Evolutionary conservation across 805 yeast species (phyloP).

Genomic region (Saturnispora zaruensis): DNA sequence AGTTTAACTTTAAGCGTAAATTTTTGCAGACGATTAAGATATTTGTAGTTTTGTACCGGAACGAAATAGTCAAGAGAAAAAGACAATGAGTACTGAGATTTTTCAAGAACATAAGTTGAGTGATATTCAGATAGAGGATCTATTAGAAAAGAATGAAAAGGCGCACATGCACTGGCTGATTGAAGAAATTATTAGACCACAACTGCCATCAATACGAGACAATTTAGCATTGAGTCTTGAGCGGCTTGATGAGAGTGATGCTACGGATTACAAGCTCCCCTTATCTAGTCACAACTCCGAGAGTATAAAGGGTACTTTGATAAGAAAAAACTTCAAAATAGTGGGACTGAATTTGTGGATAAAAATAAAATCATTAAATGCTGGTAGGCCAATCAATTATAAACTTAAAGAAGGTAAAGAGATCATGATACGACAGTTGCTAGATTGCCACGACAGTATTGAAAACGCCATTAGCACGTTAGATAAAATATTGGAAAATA

Average conservation of each 20-base stretch:
- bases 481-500: slow-evolving; percentile 27
- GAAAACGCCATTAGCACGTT: slow-evolving; percentile 38
- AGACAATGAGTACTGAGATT: slow-evolving; percentile 22
- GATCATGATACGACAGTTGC: slow-evolving; percentile 35
- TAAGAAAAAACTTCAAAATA: slow-evolving; percentile 46
- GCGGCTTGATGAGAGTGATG: slow-evolving; percentile 30
- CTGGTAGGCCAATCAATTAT: slow-evolving; percentile 32
- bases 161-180: slow-evolving; percentile 41
- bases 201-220: slow-evolving; percentile 38
- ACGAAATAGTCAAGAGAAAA: background rate
- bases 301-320: slow-evolving; percentile 50
- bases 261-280: slow-evolving; percentile 45
- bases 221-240: slow-evolving; percentile 34
- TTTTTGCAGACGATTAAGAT: background rate
- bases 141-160: slow-evolving; percentile 10
- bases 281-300: slow-evolving; percentile 47
- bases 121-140: slow-evolving; percentile 4
- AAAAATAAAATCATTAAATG: slow-evolving; percentile 32
- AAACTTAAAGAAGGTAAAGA: slow-evolving; percentile 32
- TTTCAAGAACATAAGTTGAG: slow-evolving; percentile 13
- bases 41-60: no score
- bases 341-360: slow-evolving; percentile 38
- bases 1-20: no score
- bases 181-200: slow-evolving; percentile 38
- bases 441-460: slow-evolving; percentile 28